phyloP scores from a whole-genome alignment of 306 rosid genomes.

The Pyrus communis region DNA sequence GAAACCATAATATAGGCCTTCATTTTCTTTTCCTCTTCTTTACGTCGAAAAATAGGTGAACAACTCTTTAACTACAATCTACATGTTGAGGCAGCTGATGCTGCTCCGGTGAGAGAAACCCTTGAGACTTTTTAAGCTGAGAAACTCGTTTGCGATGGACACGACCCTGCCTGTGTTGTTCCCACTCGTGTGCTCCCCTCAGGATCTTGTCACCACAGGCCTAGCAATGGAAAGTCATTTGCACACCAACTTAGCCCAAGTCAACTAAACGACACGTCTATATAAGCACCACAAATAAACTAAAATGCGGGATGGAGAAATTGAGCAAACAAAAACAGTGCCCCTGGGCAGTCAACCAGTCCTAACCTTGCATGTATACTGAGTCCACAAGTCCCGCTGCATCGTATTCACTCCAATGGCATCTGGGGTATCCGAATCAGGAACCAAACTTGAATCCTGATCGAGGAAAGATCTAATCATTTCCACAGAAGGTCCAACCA shows the following conservation, averaged over 20 bases:
- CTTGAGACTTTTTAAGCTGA: constrained; percentile 40
- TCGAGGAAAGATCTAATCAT: constrained; percentile 48
- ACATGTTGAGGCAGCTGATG: constrained; percentile 13
- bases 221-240: constrained; percentile 28
- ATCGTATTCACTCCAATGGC: constrained; percentile 27
- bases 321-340: neutral
- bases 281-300: neutral
- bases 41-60: neutral
- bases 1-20: neutral
- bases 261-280: neutral
- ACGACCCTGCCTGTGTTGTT: constrained; percentile 74
- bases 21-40: neutral
- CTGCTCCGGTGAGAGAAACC: constrained; percentile 12
- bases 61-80: neutral
- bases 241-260: neutral
- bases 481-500: constrained; percentile 51
- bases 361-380: constrained; percentile 67
- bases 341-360: neutral
- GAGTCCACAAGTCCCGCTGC: constrained; percentile 87
- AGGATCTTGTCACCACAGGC: constrained; percentile 79
- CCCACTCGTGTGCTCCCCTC: constrained; percentile 89
- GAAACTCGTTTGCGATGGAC: constrained; percentile 71
- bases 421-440: constrained; percentile 16
- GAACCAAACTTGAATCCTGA: constrained; percentile 21
- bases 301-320: neutral